Conservation (phyloP, 1,284 basidiomycete species). For the Cerrena zonata region DNA sequence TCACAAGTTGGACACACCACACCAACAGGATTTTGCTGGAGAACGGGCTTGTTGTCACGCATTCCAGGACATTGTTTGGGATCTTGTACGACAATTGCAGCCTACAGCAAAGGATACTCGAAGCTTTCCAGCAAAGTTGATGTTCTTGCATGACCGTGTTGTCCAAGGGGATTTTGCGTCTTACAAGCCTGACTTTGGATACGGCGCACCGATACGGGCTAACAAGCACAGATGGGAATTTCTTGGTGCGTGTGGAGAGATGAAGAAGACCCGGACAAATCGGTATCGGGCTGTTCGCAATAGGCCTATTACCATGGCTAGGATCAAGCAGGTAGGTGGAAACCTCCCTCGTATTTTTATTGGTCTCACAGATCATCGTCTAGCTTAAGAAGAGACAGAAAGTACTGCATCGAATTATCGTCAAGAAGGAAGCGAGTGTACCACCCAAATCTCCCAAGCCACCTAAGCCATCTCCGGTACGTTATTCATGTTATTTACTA, state of each 20-base stretch:
- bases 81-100: too few relatives aligned
- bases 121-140: background rate
- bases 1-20: background rate
- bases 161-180: background rate
- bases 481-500: too few relatives aligned
- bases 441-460: too few relatives aligned
- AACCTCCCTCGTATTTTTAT: too few relatives aligned
- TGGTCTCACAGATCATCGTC: background rate
- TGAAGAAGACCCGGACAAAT: background rate
- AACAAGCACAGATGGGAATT: background rate
- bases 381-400: background rate
- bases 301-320: background rate
- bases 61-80: background rate
- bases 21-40: background rate
- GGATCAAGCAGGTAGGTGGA: background rate
- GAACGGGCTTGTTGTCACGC: slow-evolving; percentile 1
- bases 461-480: too few relatives aligned
- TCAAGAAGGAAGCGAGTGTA: background rate
- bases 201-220: background rate
- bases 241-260: background rate
- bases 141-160: background rate
- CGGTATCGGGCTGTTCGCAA: background rate
- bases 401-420: background rate
- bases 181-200: slow-evolving; percentile 5
- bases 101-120: background rate